phyloP scores from a whole-genome alignment of 345 rosid genomes.

The Atalantia buxifolia region DNA sequence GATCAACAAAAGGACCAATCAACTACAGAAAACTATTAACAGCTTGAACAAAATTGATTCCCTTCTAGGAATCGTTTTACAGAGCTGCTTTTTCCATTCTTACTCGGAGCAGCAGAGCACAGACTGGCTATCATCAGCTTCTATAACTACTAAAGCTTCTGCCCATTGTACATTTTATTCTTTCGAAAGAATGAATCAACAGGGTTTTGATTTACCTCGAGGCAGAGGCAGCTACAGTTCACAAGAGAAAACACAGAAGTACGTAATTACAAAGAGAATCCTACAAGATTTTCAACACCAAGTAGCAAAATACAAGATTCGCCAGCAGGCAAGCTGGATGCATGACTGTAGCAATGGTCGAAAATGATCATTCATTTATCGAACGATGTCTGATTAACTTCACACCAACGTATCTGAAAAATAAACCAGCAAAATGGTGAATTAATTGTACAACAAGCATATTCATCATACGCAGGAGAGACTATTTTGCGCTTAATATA shows the following conservation, averaged over 20 bases:
- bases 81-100: background rate
- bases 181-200: background rate
- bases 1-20: background rate
- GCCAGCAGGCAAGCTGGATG: background rate
- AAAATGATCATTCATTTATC: constrained; percentile 14
- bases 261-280: background rate
- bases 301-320: background rate
- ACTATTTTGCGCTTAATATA: background rate
- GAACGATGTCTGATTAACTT: constrained; percentile 45
- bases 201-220: background rate
- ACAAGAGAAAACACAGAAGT: background rate
- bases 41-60: background rate
- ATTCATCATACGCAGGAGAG: background rate
- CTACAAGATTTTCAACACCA: background rate
- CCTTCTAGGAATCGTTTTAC: background rate
- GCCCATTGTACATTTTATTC: background rate
- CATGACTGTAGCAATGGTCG: background rate
- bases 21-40: background rate
- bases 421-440: background rate
- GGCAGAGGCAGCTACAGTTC: background rate
- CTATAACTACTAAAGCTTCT: no score
- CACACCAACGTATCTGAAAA: constrained; percentile 56
- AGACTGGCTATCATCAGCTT: no score
- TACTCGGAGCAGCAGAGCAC: background rate
- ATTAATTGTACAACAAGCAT: background rate